A percentile compares a stretch with the other conserved stretches of the same genome.
These are phyloP conservation scores for Botrytis aclada DNA, from an alignment of 2,329 filamentous ascomycete genomes.

Conservation along the genomic window DNA sequence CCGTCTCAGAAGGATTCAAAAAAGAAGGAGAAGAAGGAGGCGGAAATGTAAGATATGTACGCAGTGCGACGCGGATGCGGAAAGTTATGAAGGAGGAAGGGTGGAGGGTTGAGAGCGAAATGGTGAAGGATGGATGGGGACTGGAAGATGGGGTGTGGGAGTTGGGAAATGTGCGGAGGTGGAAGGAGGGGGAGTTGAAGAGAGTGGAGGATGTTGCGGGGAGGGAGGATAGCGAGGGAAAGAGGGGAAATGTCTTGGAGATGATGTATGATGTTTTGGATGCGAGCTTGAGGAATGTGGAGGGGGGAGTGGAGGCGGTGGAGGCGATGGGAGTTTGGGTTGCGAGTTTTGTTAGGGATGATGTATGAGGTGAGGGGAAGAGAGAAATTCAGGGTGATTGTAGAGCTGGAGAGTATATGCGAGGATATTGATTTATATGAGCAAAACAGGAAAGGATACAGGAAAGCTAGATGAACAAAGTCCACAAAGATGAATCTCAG, in stretches of 20 bases:
- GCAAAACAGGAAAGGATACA: not conserved
- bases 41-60: constrained; percentile 39
- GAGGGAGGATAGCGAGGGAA: constrained; percentile 32
- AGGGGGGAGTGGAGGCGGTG: constrained; percentile 35
- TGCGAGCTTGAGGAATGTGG: constrained; percentile 20
- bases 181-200: constrained; percentile 34
- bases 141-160: constrained; percentile 50
- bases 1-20: constrained; percentile 29
- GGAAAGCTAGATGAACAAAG: not conserved
- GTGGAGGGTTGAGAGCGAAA: constrained; percentile 39
- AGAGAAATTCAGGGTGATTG: not conserved
- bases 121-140: constrained; percentile 41
- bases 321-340: constrained; percentile 47
- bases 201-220: constrained; percentile 38
- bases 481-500: not conserved
- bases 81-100: constrained; percentile 19
- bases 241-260: constrained; percentile 27
- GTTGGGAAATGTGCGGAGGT: constrained; percentile 36
- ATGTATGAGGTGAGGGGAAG: not conserved
- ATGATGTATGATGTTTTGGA: constrained; percentile 30
- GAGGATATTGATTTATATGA: accelerated
- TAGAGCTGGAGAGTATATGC: not conserved
- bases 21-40: constrained; percentile 39
- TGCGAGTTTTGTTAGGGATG: constrained; percentile 21
- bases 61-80: not conserved